A percentile compares a stretch with the other conserved stretches of the same genome.
These are phyloP conservation scores for Raddia guianensis DNA, from an alignment of 176 grass and related monocot species.

Conservation along the genomic window DNA sequence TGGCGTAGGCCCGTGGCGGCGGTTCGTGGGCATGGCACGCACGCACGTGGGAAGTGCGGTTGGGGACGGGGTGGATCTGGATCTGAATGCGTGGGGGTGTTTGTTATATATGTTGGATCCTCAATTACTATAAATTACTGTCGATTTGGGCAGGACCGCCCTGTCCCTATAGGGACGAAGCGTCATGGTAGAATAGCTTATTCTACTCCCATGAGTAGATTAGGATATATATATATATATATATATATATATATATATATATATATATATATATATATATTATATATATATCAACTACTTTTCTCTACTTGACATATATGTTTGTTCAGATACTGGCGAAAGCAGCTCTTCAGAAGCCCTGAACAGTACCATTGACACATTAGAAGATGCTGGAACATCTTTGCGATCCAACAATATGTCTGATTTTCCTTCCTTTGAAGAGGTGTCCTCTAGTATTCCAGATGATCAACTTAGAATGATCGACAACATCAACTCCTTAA, in stretches of 20 bases:
- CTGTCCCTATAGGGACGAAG: no score
- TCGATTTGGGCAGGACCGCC: no score
- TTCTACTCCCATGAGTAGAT: no score
- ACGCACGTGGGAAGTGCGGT: no score
- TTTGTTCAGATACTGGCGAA: constrained; percentile 51
- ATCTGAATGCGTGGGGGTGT: no score
- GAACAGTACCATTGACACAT: constrained; percentile 40
- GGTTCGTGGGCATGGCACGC: no score
- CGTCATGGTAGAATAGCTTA: no score
- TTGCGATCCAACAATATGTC: constrained; percentile 42
- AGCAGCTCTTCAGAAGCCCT: constrained; percentile 51
- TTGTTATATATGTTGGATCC: no score
- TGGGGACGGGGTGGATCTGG: no score
- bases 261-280: background rate
- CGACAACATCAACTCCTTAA: constrained; percentile 69
- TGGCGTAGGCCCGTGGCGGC: no score
- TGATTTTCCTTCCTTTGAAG: constrained; percentile 55
- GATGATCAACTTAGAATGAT: constrained; percentile 83
- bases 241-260: background rate
- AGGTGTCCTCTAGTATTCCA: constrained; percentile 60
- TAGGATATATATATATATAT: background rate
- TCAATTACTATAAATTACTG: no score
- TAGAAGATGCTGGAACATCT: constrained; percentile 55
- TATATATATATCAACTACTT: background rate
- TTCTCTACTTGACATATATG: constrained; percentile 35